phyloP scores from a whole-genome alignment of 2,329 filamentous ascomycete genomes.

The Cordyceps javanica region DNA sequence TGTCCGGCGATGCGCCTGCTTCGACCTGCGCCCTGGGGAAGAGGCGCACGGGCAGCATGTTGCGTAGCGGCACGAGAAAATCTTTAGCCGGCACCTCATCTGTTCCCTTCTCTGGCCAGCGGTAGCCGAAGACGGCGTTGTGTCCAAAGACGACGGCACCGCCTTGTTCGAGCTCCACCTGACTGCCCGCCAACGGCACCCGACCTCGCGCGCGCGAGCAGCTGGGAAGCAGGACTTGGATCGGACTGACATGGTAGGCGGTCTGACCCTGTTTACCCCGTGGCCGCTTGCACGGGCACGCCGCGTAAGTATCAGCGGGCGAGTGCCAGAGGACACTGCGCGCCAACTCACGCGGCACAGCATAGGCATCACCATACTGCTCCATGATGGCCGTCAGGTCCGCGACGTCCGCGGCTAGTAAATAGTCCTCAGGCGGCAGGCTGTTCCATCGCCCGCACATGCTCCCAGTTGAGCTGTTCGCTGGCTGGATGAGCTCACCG shows the following conservation, averaged over 20 bases:
- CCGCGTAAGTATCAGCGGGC: background rate
- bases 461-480: background rate
- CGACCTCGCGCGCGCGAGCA: background rate
- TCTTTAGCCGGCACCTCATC: background rate
- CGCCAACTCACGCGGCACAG: background rate
- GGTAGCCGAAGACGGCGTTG: background rate
- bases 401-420: background rate
- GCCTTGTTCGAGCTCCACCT: background rate
- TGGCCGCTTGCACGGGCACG: background rate
- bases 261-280: background rate
- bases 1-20: background rate
- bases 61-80: background rate
- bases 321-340: background rate
- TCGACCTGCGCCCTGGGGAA: background rate
- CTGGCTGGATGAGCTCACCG: constrained; percentile 18
- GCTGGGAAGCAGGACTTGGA: background rate
- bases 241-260: background rate
- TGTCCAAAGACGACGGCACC: background rate
- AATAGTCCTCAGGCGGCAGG: background rate
- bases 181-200: background rate
- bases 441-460: background rate
- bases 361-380: background rate
- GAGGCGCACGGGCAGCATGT: background rate
- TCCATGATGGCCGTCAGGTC: background rate
- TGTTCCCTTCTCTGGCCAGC: background rate